Base-by-base conservation (phyloP, 75 land plant genomes). In the Pinus albicaulis region DNA sequence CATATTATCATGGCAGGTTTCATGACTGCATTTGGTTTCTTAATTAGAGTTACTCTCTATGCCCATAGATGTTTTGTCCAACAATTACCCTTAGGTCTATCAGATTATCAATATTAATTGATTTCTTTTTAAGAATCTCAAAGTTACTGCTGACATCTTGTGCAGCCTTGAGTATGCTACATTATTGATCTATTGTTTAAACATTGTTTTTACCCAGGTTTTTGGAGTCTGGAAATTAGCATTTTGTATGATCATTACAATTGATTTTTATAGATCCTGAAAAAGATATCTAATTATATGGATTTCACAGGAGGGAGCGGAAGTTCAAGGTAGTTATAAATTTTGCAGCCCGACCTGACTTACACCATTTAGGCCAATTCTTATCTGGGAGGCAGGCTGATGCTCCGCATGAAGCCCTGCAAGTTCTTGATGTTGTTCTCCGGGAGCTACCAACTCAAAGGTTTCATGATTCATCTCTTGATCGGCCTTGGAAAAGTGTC, bases 401-500 rank as follows among this genome's bases (percentile, higher is more conserved):
- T 81, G 80, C 82, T 11, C 96, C 98, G 0, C 89, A 95, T 25
- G 98, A 95, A 17, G 85, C 91, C 15, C 85, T 95, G 17, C 95
- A 92, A 78, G 92, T 74, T 11, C 88, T 95, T 44, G 98, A 95
- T 81, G 85, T 95, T 12, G 98, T 95, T 16, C 74, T 95, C 38
- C 72, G 96, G 23, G 80, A 81, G 77, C 55, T 77, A 8, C 92
- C 98, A 57, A 83, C 92, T 17, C 53, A 78, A 20, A 77, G 61
- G 93, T 94, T 73, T 65, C 61, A 52, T 38, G 10, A 26, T 24
- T 41, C 68, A 48, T 48, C 62, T 36, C 24, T 1, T 34, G 17
- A 11, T 4, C 23, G 34, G 36, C 56, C 28, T 60, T 16, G 34
- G 26, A n/a, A 38, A 10, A 13, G 57, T 56, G 55, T 22, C 59